These are phyloP conservation scores for Croton laevigatus DNA, from an alignment of 441 rosid genomes.

Conservation along the genomic window DNA sequence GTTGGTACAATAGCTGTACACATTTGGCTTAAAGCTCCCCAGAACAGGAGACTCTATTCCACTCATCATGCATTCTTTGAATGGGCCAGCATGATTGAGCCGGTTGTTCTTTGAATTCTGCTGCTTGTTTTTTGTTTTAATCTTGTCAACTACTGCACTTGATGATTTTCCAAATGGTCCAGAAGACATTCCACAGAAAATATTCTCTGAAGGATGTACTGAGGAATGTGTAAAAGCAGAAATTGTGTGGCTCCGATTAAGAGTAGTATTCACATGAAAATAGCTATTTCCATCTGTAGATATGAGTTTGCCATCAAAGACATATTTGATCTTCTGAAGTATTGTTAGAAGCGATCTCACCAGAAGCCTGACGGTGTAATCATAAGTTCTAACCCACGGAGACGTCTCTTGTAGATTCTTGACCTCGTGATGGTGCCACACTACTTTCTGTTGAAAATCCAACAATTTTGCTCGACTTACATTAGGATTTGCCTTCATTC, in stretches of 20 bases:
- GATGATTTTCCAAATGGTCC: constrained; percentile 32
- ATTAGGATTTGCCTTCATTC: constrained; percentile 44
- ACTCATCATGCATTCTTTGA: constrained; percentile 44
- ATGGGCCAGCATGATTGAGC: constrained; percentile 35
- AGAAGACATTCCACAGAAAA: constrained; percentile 31
- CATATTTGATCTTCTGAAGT: constrained; percentile 47
- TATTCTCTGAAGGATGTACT: constrained; percentile 36
- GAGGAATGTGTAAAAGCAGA: constrained; percentile 38
- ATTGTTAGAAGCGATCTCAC: constrained; percentile 56
- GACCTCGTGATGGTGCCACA: constrained; percentile 51
- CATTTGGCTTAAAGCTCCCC: constrained; percentile 29
- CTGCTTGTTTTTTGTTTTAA: constrained; percentile 22
- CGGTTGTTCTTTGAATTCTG: constrained; percentile 31
- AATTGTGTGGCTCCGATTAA: constrained; percentile 40
- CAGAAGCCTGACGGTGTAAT: constrained; percentile 51
- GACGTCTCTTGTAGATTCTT: constrained; percentile 53
- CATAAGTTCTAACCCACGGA: constrained; percentile 58
- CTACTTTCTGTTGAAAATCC: constrained; percentile 53
- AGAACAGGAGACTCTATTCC: constrained; percentile 39
- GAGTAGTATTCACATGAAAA: constrained; percentile 22
- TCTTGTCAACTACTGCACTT: constrained; percentile 22
- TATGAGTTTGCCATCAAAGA: constrained; percentile 33
- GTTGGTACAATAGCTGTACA: constrained; percentile 22
- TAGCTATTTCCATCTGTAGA: constrained; percentile 16
- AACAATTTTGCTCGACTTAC: constrained; percentile 39